Evolutionary conservation across 192 early-diverging fungal species (phyloP).

Genomic region (Coemansia sp.): DNA sequence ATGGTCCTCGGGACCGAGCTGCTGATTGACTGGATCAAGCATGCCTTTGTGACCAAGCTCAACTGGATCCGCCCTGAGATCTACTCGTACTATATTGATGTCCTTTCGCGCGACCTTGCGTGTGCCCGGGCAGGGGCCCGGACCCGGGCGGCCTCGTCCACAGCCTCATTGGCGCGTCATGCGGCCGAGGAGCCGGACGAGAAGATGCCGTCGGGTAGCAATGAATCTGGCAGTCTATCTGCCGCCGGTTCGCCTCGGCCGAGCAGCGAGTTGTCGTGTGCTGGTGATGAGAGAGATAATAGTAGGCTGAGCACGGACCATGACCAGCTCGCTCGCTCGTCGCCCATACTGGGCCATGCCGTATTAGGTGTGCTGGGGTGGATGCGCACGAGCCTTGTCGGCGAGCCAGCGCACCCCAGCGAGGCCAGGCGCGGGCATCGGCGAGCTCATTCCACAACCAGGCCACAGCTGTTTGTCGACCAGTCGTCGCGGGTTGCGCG

Average conservation of each 20-base stretch:
- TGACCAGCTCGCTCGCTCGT: constrained; percentile 9
- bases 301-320: neutral
- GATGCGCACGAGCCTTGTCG: constrained; percentile 1
- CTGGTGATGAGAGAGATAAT: neutral
- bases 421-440: constrained; percentile 11
- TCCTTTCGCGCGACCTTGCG: constrained; percentile 82
- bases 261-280: neutral
- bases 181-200: too few relatives aligned
- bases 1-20: constrained; percentile 86
- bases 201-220: too few relatives aligned
- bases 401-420: constrained; percentile 1
- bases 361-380: constrained; percentile 17
- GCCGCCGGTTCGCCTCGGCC: neutral
- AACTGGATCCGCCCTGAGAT: constrained; percentile 86
- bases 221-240: too few relatives aligned
- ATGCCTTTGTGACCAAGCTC: constrained; percentile 97
- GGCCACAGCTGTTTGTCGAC: constrained; percentile 41
- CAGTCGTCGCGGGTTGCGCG: constrained; percentile 46
- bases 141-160: too few relatives aligned
- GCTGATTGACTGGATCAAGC: constrained; percentile 95
- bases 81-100: constrained; percentile 80
- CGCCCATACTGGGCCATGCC: constrained; percentile 29
- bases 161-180: too few relatives aligned
- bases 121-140: constrained; percentile 19
- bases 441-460: constrained; percentile 24